phyloP scores from a whole-genome alignment of 768 basidiomycete genomes.

The Crepidotus variabilis region DNA sequence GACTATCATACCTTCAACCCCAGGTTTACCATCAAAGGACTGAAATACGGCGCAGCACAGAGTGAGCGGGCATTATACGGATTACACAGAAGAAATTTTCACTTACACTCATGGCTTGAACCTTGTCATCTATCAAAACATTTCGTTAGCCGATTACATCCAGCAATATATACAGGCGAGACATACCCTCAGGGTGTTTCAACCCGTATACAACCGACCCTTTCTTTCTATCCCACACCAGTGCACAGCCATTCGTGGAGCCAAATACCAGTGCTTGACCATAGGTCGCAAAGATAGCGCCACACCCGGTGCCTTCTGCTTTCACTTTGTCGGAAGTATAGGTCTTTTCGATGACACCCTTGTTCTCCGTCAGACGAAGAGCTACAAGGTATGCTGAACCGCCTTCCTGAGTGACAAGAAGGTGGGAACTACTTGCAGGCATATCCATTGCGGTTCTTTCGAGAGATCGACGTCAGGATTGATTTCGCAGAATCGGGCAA shows the following conservation, averaged over 20 bases:
- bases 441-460: conserved; percentile 52
- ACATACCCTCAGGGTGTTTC: conserved; percentile 56
- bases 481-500: not conserved
- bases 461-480: not conserved
- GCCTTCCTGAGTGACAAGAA: conserved; percentile 48
- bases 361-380: conserved; percentile 44
- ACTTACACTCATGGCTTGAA: conserved; percentile 41
- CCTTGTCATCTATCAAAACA: conserved; percentile 29
- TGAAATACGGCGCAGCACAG: conserved; percentile 10
- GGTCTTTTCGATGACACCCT: conserved; percentile 49
- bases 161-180: conserved; percentile 2
- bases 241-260: conserved; percentile 44
- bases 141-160: conserved; percentile 11
- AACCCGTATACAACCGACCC: conserved; percentile 53
- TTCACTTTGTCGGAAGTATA: conserved; percentile 33
- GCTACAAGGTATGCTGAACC: conserved; percentile 50
- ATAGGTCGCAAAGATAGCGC: conserved; percentile 41
- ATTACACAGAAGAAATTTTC: conserved; percentile 6
- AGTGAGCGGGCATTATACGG: not conserved
- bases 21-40: conserved; percentile 45
- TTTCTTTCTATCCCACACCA: conserved; percentile 61
- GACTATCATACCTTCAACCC: conserved; percentile 41
- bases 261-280: conserved; percentile 60
- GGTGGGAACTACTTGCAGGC: conserved; percentile 43
- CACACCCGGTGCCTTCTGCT: conserved; percentile 4